A percentile compares a stretch with the other conserved stretches of the same genome.
Evolutionary conservation across 331 rosid species (phyloP).

Genomic region (Telfairia occidentalis): DNA sequence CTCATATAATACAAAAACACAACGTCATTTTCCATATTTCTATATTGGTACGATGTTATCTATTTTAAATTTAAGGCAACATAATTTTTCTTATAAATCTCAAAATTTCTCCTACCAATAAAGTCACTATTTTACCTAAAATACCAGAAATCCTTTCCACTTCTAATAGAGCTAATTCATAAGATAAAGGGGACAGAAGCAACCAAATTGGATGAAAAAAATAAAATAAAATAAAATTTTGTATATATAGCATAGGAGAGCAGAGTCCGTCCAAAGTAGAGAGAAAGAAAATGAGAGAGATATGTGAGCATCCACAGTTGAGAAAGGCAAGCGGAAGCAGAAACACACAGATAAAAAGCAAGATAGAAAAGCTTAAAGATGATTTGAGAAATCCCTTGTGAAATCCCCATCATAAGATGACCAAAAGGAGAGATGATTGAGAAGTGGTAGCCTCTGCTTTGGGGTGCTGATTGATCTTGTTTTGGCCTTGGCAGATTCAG

Average conservation of each 20-base stretch:
- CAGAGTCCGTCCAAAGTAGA: neutral
- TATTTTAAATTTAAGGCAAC: too few relatives aligned
- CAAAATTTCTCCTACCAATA: too few relatives aligned
- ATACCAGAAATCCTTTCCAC: neutral
- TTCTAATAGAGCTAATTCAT: neutral
- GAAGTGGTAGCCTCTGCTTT: slow-evolving; percentile 24
- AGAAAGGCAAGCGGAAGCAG: neutral
- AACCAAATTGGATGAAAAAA: neutral
- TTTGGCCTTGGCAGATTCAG: slow-evolving; percentile 30
- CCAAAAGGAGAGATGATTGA: slow-evolving; percentile 23
- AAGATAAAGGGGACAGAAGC: too few relatives aligned
- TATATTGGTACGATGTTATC: neutral
- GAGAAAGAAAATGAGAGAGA: neutral
- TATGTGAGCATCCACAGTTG: neutral
- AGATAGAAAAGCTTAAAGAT: neutral
- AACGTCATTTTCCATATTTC: too few relatives aligned
- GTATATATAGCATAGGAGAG: neutral
- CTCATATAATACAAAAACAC: too few relatives aligned
- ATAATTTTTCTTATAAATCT: too few relatives aligned
- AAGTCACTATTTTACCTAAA: too few relatives aligned
- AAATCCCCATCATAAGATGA: slow-evolving; percentile 23
- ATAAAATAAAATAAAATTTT: neutral
- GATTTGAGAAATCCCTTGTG: neutral
- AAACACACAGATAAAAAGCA: neutral
- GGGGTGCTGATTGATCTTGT: slow-evolving; percentile 30